These are phyloP conservation scores for Marchantia polymorpha DNA, from an alignment of 225 moss, liverwort and hornwort species.

Conservation along the genomic window DNA sequence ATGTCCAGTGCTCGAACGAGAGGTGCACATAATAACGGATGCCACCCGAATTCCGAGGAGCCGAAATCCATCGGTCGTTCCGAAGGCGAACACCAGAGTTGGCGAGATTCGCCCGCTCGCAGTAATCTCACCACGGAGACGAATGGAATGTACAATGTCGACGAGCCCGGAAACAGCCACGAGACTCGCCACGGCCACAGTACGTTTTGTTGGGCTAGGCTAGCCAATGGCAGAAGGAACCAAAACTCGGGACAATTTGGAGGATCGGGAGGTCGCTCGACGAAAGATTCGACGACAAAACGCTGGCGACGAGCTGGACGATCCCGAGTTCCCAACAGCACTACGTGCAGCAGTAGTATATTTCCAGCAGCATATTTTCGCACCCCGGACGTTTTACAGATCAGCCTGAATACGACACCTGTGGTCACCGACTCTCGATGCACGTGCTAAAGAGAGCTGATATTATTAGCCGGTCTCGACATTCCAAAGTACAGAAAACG, in stretches of 20 bases:
- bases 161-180: background rate
- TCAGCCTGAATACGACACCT: slow-evolving; percentile 1
- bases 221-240: background rate
- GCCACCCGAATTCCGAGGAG: slow-evolving; percentile 4
- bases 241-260: slow-evolving; percentile 5
- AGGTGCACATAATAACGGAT: background rate
- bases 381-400: background rate
- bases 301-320: background rate
- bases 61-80: slow-evolving; percentile 1
- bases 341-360: background rate
- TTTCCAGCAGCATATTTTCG: slow-evolving; percentile 11
- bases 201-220: background rate
- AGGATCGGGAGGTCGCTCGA: background rate
- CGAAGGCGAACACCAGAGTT: background rate
- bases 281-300: slow-evolving; percentile 21
- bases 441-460: background rate
- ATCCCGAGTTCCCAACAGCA: background rate
- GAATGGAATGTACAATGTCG: slow-evolving; percentile 1
- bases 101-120: slow-evolving; percentile 8
- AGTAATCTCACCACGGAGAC: background rate
- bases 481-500: slow-evolving; percentile 1
- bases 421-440: background rate
- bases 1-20: slow-evolving; percentile 5
- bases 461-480: background rate
- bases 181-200: background rate